Evolutionary conservation across 2,329 filamentous ascomycete genomes (phyloP), one percentile per base, ranked within the genome.

Genomic region (Ophiostoma himal-ulmi): DNA sequence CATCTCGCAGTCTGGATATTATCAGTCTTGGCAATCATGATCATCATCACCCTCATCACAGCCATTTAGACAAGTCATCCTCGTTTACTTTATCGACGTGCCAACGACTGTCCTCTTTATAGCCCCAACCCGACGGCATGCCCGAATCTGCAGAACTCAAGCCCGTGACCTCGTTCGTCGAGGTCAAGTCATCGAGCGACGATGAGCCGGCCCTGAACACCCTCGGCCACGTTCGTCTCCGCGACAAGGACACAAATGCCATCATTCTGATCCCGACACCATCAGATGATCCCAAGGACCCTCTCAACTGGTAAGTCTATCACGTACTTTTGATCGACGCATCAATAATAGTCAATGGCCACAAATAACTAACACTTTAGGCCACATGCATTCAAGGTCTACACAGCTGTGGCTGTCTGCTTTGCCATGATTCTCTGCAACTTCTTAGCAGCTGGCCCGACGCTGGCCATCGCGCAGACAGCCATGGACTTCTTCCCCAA

Each of bases 351-450:
- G 1, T 7, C 14, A 48, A n/a, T n/a, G 20, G 1, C 7, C 4
- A 20, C 7, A 8, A 8, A 48, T 20, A 6, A n/a, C 41, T 17
- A 20, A 57, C 17, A 6, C n/a, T 8, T 2, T 36, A 72, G 69
- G 66, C 66, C n/a, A 0, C 6, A 30, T 14, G 14, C 68, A 73
- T 83, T 82, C 73, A 83, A 84, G 68, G 80, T 81, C 72, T 86
- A 84, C 75, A 82, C 83, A 52, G 83, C 84, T 10, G 75, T 78
- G 67, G 77, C 85, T 17, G 80, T 86, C 44, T 86, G 83, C 75
- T 72, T 83, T 3, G 83, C 84, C 69, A 86, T 87, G 78, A 79
- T 85, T 72, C 80, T 86, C 76, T 84, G 81, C 77, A 87, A 86
- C 76, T 86, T 86, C 73, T 77, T 87, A 5, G 84, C 84, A 0